These are phyloP conservation scores for Nothophaeocryptopus gaeumannii DNA, from an alignment of 2,329 filamentous ascomycete genomes.

Conservation along the genomic window DNA sequence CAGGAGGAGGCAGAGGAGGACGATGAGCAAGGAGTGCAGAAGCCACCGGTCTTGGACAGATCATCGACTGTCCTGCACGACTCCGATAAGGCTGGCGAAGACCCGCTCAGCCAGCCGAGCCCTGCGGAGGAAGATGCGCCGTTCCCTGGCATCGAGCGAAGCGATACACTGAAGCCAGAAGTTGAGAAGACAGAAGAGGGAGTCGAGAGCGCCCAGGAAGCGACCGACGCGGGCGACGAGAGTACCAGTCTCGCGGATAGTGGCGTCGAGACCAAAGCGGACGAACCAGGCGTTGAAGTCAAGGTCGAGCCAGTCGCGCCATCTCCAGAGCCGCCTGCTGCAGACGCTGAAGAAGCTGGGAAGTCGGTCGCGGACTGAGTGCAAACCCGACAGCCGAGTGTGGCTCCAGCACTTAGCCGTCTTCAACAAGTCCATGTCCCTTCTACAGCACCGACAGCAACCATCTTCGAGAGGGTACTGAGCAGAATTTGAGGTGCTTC, in stretches of 20 bases:
- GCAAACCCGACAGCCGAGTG: not conserved
- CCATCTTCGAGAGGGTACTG: not conserved
- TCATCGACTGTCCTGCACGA: slow-evolving; percentile 25
- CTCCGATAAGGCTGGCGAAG: slow-evolving; percentile 1
- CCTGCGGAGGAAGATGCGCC: slow-evolving; percentile 18
- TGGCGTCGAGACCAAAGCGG: slow-evolving; percentile 6
- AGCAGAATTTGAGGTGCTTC: too few species aligned
- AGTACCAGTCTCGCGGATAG: slow-evolving; percentile 8
- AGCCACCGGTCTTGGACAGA: slow-evolving; percentile 28
- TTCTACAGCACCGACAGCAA: not conserved
- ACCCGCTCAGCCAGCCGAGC: slow-evolving; percentile 50
- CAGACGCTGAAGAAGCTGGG: slow-evolving; percentile 40
- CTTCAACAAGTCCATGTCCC: not conserved
- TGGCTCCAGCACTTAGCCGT: not conserved
- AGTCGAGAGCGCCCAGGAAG: not conserved
- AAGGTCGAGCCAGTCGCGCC: slow-evolving; percentile 23
- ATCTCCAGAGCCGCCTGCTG: slow-evolving; percentile 11
- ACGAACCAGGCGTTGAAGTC: slow-evolving; percentile 13
- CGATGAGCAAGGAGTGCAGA: slow-evolving; percentile 22
- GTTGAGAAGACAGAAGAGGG: not conserved
- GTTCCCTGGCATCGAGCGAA: not conserved
- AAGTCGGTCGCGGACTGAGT: slow-evolving; percentile 24
- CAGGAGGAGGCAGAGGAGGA: slow-evolving; percentile 72
- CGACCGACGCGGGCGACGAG: slow-evolving; percentile 7
- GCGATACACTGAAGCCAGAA: slow-evolving; percentile 3